A percentile compares a stretch with the other conserved stretches of the same genome.
phyloP scores from a whole-genome alignment of 192 early-diverging fungal species.

The Coemansia sp. region DNA sequence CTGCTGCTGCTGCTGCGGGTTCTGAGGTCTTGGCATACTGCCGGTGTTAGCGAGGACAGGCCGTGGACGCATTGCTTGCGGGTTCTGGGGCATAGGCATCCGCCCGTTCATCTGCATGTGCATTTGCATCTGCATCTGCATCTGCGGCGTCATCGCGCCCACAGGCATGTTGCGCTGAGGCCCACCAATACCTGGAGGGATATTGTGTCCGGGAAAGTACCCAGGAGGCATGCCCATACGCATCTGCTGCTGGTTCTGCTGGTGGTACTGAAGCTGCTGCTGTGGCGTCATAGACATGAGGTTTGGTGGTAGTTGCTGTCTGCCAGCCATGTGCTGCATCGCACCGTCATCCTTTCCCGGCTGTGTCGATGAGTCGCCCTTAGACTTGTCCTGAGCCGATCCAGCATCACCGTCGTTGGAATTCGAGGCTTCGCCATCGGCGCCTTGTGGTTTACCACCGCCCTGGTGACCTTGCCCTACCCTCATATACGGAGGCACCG shows the following conservation, averaged over 20 bases:
- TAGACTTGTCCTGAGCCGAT: constrained; percentile 11
- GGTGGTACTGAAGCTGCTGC: constrained; percentile 29
- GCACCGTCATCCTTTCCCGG: constrained; percentile 17
- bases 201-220: constrained; percentile 25
- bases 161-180: constrained; percentile 48
- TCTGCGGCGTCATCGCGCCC: constrained; percentile 27
- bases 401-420: constrained; percentile 8
- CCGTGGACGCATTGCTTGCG: constrained; percentile 25
- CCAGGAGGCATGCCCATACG: constrained; percentile 43
- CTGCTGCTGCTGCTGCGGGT: constrained; percentile 7
- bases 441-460: constrained; percentile 6
- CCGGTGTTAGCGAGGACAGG: constrained; percentile 5
- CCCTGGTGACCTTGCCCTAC: constrained; percentile 9
- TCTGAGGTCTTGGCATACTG: constrained; percentile 11
- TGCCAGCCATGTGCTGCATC: constrained; percentile 8
- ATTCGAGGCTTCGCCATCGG: not conserved
- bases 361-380: constrained; percentile 1
- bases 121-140: constrained; percentile 52
- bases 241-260: constrained; percentile 37
- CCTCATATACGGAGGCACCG: constrained; percentile 35
- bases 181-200: constrained; percentile 26
- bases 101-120: constrained; percentile 45
- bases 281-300: constrained; percentile 30
- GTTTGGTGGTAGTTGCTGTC: constrained; percentile 7
- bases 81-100: constrained; percentile 28